Evolutionary conservation across 257 asterid genomes (phyloP), one percentile per base, ranked within the genome.

Genomic region (Ilex asprella): DNA sequence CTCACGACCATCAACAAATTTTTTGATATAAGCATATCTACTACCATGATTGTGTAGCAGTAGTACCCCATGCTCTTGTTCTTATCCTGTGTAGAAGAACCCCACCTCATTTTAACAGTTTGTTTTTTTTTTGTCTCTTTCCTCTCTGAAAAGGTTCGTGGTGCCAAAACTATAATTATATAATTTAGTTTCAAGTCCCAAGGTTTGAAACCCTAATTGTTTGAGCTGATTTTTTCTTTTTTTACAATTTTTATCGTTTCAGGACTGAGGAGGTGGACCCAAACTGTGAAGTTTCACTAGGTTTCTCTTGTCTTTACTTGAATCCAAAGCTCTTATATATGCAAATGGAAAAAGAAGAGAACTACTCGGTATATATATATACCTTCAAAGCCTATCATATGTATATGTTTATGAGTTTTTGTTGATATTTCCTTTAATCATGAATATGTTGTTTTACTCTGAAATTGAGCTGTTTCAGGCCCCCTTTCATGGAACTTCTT

Each of bases 311-410:
- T 63, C 63, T 64, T 67, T 70, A 63, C 79, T 49, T 64, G 68
- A 67, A 55, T 59, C 64, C 72, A 64, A 67, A 76, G 76, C 67
- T 80, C 50, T 70, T 32, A 39, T 60, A 55, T 57, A 69, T 66
- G 63, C 6, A 52, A 32, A 88, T 86, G 96, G 92, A 84, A 74
- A 86, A 82, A 70, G 89, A 82, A 60, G 84, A 82, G 60, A 82
- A 77, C 58, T 83, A 71, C 60, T 54, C 80, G 82, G 92, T 88
- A 88, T 14, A 49, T 16, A 49, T 16, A 21, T 21, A 49, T 27
- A 62, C 49, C n/a, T 11, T 21, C 5, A 44, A 41, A 32, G 12
- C 27, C 29, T n/a, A 70, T 31, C 35, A 47, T 67, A 67, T 13
- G 47, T 12, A 59, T 21, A 21, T 21, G 27, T 21, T 21, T 21